phyloP scores from a whole-genome alignment of 2,329 filamentous ascomycete species.

The Sporothrix pallida region DNA sequence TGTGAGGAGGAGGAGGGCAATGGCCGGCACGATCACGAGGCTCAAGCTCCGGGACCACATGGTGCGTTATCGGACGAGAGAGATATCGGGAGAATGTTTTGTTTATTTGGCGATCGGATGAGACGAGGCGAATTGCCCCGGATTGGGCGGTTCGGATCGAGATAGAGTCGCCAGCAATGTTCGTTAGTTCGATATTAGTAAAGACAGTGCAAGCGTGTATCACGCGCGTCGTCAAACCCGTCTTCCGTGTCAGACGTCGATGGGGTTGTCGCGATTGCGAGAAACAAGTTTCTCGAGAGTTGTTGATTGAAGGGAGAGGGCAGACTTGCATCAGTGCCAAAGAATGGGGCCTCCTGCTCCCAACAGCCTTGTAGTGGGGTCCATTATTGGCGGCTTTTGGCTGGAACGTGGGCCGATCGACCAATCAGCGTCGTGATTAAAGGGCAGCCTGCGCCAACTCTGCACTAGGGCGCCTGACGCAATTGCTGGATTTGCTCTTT shows the following conservation, averaged over 20 bases:
- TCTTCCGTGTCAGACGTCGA: slow-evolving; percentile 7
- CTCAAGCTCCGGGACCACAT: slow-evolving; percentile 27
- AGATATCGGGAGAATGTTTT: background rate
- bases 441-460: slow-evolving; percentile 17
- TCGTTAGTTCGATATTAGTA: background rate
- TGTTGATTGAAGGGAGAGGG: slow-evolving; percentile 1
- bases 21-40: slow-evolving; percentile 16
- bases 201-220: background rate
- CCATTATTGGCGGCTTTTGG: slow-evolving; percentile 11
- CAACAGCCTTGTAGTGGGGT: slow-evolving; percentile 22
- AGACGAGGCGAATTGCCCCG: background rate
- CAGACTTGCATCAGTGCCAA: background rate
- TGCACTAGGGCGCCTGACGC: slow-evolving; percentile 11
- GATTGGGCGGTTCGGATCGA: background rate
- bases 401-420: background rate
- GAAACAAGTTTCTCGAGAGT: background rate
- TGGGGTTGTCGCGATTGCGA: slow-evolving; percentile 12
- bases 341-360: background rate
- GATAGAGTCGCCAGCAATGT: background rate
- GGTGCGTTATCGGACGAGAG: background rate
- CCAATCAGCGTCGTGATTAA: slow-evolving; percentile 29
- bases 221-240: background rate
- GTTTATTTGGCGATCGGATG: background rate
- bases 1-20: slow-evolving; percentile 22
- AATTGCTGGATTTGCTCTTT: background rate